phyloP scores from a whole-genome alignment of 148 eudicot genomes.

The Persicaria maculosa region DNA sequence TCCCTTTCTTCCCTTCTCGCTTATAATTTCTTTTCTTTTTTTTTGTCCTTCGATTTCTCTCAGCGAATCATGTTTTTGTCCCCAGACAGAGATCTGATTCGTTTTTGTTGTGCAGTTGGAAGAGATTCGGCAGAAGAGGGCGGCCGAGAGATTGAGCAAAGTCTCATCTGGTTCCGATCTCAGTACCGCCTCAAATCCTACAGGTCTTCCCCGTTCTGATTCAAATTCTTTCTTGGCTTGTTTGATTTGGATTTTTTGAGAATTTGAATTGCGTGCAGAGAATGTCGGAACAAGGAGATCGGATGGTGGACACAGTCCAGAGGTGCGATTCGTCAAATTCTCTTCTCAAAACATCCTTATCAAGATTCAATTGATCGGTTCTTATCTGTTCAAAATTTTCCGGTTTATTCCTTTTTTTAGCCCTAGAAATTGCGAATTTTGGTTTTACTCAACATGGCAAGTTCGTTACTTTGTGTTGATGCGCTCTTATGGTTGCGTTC shows the following conservation, averaged over 20 bases:
- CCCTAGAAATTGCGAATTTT: constrained; percentile 5
- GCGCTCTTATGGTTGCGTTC: neutral
- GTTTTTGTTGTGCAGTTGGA: constrained; percentile 39
- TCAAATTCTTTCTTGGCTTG: neutral
- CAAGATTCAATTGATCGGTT: neutral
- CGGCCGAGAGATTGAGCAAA: constrained; percentile 78
- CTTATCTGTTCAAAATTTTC: neutral
- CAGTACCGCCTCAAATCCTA: constrained; percentile 35
- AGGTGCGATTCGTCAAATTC: constrained; percentile 20
- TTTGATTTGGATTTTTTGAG: neutral
- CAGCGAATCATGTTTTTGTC: neutral
- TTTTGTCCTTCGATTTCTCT: neutral
- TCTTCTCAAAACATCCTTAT: neutral
- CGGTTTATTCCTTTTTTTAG: neutral
- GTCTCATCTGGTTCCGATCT: constrained; percentile 86
- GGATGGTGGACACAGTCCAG: constrained; percentile 26
- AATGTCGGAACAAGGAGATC: constrained; percentile 32
- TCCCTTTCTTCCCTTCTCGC: neutral
- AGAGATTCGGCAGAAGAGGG: constrained; percentile 85
- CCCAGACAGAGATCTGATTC: neutral
- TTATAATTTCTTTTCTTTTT: neutral
- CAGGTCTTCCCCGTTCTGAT: constrained; percentile 25
- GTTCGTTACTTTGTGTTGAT: neutral
- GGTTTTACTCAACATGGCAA: neutral
- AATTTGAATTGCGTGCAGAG: constrained; percentile 17